Base-by-base conservation (phyloP, 495 filamentous ascomycete genomes). In the Lepraria neglecta region DNA sequence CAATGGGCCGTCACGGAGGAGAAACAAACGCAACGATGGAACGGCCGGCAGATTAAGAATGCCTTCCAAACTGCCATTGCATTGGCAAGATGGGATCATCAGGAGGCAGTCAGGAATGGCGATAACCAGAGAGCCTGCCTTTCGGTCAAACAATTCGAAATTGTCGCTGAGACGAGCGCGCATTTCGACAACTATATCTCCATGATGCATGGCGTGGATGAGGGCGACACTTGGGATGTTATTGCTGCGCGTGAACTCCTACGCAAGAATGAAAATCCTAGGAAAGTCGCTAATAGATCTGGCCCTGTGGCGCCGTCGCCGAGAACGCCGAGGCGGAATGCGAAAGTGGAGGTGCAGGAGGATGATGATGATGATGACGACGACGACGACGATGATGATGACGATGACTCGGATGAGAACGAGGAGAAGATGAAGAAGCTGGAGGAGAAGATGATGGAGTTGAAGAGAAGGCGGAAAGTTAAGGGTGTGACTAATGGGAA, bases 1-100 rank as follows among this genome's bases (percentile, higher is more conserved):
- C 58, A 59, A 28, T 59, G 33, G 9, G 17, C 5, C 3, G 21
- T 12, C 3, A 35, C 28, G 4, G 27, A 59, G 42, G 33, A 50
- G 2, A 35, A 51, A 0, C 21, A 54, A 11, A 62, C 52, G 12
- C 45, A 56, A 27, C 30, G 45, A 7, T 78, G 76, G 75, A 80
- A 78, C 54, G 77, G 77, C 2, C 65, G 75, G 6, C 74, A 80
- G 60, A 77, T 78, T 48, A 67, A 71, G 19, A 80, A 80, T 56
- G 71, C 75, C 0, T 78, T 74, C 59, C 71, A 78, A 55, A 78
- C 68, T 1, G 77, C 72, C n/a, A 43, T 76, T 15, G 73, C 76
- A 0, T 68, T 78, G 7, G 74, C 74, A 6, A 72, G 72, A 56
- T 69, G 62, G 55, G 68, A 73, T 27, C 21, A 46, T 6, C 15